Evolutionary conservation across 78 protist genomes (phyloP).

Genomic region (Isochrysis galbana): DNA sequence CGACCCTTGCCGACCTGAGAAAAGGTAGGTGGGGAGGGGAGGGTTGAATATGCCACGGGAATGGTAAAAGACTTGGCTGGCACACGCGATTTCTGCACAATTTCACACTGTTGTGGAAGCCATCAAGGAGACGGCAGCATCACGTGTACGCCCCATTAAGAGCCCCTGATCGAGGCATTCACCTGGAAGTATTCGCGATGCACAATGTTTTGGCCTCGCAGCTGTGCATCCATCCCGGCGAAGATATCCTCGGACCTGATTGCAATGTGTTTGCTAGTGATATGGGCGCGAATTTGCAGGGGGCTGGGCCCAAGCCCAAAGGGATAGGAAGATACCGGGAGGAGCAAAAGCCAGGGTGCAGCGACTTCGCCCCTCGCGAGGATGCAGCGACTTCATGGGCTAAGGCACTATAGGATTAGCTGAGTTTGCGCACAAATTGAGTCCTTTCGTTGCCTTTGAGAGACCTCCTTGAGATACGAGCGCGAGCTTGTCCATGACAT

Average conservation of each 20-base stretch:
- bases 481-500: not conserved
- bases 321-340: not conserved
- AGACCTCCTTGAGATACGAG: not conserved
- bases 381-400: not conserved
- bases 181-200: no score
- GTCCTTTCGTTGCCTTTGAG: conserved; percentile 10
- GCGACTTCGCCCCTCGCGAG: not conserved
- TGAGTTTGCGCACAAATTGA: not conserved
- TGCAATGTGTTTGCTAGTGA: not conserved
- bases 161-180: no score
- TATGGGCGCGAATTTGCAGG: not conserved
- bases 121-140: no score
- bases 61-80: no score
- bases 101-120: no score
- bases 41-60: no score
- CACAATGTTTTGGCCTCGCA: not conserved
- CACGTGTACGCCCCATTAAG: no score
- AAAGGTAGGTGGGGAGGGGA: no score
- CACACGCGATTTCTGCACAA: no score
- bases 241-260: not conserved
- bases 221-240: not conserved
- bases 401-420: not conserved
- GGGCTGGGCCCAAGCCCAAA: not conserved
- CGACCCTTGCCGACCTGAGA: no score
- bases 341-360: not conserved